Base-by-base conservation (phyloP, 139 green algal species). In the Raphidocelis subcapitata region DNA sequence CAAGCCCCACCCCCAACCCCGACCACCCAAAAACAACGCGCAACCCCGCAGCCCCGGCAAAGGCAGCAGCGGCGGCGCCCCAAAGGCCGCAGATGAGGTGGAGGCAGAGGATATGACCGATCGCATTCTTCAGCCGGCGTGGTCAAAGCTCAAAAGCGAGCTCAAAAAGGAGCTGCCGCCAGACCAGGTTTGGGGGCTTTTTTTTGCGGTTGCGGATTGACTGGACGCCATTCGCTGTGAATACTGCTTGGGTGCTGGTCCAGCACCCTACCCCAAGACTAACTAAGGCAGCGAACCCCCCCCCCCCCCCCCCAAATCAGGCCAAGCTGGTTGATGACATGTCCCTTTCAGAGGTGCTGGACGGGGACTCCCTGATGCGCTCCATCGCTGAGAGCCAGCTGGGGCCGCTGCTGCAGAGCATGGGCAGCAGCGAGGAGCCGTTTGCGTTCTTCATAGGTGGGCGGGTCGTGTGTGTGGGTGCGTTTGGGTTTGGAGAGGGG, bases 301-400 rank as follows among this genome's bases (percentile, higher is more conserved):
- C 41, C 41, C 41, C 12, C 41, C 41, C 12, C 41, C 41, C 8
- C 41, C 8, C 12, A 8, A 49, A 8, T 8, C 60, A 77, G 70
- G 70, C 70, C 26, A 33, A 60, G 3, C 60, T 77, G 46, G 55
- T 77, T 44, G 70, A 77, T 10, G 63, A 44, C 44, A 70, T 61
- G 70, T 52, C 37, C 28, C 31, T 70, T 12, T 52, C 32, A 14
- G 70, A 77, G 46, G 69, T 70, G 26, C 5, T 14, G 16, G 46
- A 77, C 46, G 62, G 60, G 0, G 70, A 77, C 70, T 70, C 62
- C 26, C 59, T 77, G 32, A 70, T 77, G 29, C 61, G 70, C 3
- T 33, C 69, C 20, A 70, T 77, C 3, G 70, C 70, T 28, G 46
- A 77, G 33, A 26, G 56, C 46, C 70, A 77, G 70, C 62, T 77